phyloP scores from a whole-genome alignment of 148 eudicot species.

The Rhododendron williamsianum region DNA sequence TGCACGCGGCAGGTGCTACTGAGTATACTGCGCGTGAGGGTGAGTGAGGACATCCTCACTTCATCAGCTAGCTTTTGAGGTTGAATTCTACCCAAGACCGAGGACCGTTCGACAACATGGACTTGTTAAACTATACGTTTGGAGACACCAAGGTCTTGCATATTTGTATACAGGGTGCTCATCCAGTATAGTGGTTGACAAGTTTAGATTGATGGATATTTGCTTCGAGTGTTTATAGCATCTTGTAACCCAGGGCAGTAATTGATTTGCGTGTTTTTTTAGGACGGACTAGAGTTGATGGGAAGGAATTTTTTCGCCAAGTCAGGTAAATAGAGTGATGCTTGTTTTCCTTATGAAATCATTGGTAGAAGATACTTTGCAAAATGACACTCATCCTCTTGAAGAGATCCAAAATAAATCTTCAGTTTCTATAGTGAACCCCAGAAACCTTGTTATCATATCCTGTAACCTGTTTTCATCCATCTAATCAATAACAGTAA shows the following conservation, averaged over 20 bases:
- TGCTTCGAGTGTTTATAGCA: background rate
- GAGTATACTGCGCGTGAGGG: background rate
- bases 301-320: constrained; percentile 97
- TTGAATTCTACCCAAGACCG: background rate
- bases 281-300: constrained; percentile 93
- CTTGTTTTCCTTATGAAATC: background rate
- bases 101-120: background rate
- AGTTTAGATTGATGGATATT: background rate
- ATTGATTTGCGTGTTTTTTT: constrained; percentile 12
- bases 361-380: background rate
- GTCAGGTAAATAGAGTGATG: constrained; percentile 52
- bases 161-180: background rate
- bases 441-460: background rate
- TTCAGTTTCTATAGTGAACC: background rate
- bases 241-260: background rate
- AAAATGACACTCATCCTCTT: background rate
- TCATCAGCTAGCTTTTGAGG: background rate
- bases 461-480: background rate
- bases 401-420: background rate
- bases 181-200: background rate
- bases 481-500: background rate
- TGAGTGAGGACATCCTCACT: background rate
- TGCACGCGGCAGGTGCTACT: background rate
- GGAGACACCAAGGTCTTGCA: background rate
- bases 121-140: background rate